Evolutionary conservation across 495 filamentous ascomycete species (phyloP).

Genomic region (Jackrogersella minutella): DNA sequence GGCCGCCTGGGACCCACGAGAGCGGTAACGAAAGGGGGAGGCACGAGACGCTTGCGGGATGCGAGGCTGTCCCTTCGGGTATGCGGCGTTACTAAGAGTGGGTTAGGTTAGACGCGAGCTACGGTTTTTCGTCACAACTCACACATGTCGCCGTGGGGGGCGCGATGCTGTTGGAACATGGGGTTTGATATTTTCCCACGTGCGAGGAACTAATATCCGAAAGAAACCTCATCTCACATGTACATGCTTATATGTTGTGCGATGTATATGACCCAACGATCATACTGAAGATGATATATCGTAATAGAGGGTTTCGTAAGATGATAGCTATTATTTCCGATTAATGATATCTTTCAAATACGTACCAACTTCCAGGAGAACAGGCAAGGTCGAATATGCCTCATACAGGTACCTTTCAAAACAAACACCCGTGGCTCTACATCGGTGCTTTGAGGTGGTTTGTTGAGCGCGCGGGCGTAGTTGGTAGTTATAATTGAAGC

Average conservation of each 20-base stretch:
- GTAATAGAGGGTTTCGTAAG: background rate
- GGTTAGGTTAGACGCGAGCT: slow-evolving; percentile 1
- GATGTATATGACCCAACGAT: background rate
- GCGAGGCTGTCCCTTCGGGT: slow-evolving; percentile 32
- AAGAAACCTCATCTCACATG: background rate
- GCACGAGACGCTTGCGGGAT: slow-evolving; percentile 19
- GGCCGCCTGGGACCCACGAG: background rate
- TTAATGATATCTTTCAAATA: background rate
- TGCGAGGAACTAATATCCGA: slow-evolving; percentile 20
- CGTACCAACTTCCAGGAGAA: background rate
- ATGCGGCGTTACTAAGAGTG: background rate
- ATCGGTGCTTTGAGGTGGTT: slow-evolving; percentile 6
- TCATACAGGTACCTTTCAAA: background rate
- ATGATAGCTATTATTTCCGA: background rate
- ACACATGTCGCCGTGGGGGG: slow-evolving; percentile 1
- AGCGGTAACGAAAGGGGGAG: background rate
- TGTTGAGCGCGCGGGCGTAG: background rate
- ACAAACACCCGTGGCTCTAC: background rate
- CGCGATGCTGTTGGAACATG: slow-evolving; percentile 7
- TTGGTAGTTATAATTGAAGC: slow-evolving; percentile 1
- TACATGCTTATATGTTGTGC: background rate
- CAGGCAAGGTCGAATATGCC: background rate
- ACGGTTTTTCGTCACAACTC: background rate
- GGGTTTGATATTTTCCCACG: slow-evolving; percentile 13
- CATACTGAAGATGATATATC: background rate